Percentiles rank a stretch among this genome's conserved stretches.
These are phyloP conservation scores for Epichloe hybrida DNA, from an alignment of 2,329 filamentous ascomycete genomes.

Conservation along the genomic window DNA sequence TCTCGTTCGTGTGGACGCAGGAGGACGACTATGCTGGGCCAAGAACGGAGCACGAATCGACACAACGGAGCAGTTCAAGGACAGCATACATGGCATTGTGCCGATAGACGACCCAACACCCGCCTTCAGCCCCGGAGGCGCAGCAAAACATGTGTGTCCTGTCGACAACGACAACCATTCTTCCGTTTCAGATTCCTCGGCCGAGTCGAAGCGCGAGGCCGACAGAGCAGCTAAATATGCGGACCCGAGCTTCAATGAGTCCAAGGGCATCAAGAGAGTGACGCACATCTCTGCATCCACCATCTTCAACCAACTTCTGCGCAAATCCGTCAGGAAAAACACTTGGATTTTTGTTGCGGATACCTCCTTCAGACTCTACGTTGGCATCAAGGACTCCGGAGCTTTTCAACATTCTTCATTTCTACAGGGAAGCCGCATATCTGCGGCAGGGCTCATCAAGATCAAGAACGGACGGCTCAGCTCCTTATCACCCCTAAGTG, in stretches of 20 bases:
- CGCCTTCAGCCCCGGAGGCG: constrained; percentile 24
- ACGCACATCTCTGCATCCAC: constrained; percentile 57
- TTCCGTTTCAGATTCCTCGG: constrained; percentile 22
- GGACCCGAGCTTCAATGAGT: constrained; percentile 46
- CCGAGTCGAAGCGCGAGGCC: constrained; percentile 36
- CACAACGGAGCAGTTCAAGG: constrained; percentile 61
- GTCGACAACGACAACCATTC: constrained; percentile 9
- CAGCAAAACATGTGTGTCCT: constrained; percentile 6
- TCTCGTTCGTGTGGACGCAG: constrained; percentile 58
- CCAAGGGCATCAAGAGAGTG: constrained; percentile 38
- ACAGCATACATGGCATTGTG: constrained; percentile 66
- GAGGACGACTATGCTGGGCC: constrained; percentile 70
- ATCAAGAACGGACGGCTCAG: constrained; percentile 69
- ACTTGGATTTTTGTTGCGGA: constrained; percentile 93
- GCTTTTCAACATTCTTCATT: constrained; percentile 89
- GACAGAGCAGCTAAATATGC: constrained; percentile 52
- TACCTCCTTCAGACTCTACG: constrained; percentile 70
- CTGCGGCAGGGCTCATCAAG: constrained; percentile 72
- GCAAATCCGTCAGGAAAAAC: constrained; percentile 69
- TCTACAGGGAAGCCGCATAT: constrained; percentile 67
- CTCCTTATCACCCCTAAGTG: constrained; percentile 56
- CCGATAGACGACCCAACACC: constrained; percentile 46
- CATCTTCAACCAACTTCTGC: constrained; percentile 64
- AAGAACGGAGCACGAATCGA: constrained; percentile 70
- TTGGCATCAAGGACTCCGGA: constrained; percentile 80